These are phyloP conservation scores for Hanseniaspora taiwanica DNA, from an alignment of 805 yeast genomes.

Conservation along the genomic window DNA sequence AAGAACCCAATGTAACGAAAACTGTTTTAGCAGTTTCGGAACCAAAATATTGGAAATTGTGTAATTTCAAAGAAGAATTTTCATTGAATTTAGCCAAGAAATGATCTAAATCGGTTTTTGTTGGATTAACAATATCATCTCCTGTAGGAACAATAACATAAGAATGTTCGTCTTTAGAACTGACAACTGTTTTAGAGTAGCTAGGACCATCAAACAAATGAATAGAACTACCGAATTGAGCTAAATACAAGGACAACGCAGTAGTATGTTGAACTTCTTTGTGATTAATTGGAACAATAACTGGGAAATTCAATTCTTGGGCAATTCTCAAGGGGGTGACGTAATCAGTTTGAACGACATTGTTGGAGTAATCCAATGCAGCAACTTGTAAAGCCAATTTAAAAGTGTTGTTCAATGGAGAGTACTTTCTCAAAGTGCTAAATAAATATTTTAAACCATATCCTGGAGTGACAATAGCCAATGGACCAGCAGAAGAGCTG, in stretches of 20 bases:
- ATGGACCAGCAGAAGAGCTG: slow-evolving; percentile 27
- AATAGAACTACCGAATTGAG: slow-evolving; percentile 42
- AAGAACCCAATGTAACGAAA: slow-evolving; percentile 71
- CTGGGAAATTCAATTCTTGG: slow-evolving; percentile 47
- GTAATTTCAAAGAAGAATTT: slow-evolving; percentile 13
- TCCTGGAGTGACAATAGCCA: slow-evolving; percentile 46
- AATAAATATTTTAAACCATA: slow-evolving; percentile 58
- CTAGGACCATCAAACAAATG: slow-evolving; percentile 74
- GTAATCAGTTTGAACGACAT: slow-evolving; percentile 50
- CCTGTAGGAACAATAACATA: slow-evolving; percentile 6
- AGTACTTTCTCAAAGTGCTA: slow-evolving; percentile 35
- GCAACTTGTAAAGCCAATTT: slow-evolving; percentile 65
- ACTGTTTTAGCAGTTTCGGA: slow-evolving; percentile 48
- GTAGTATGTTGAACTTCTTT: slow-evolving; percentile 58
- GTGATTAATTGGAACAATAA: slow-evolving; percentile 50
- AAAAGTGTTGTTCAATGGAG: slow-evolving; percentile 18
- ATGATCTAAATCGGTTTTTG: slow-evolving; percentile 13
- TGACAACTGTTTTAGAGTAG: background rate
- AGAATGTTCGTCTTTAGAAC: background rate
- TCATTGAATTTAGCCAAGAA: slow-evolving; percentile 19
- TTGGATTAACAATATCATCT: slow-evolving; percentile 3
- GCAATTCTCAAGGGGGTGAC: slow-evolving; percentile 49
- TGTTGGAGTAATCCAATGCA: slow-evolving; percentile 54
- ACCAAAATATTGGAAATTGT: slow-evolving; percentile 45
- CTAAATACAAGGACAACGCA: slow-evolving; percentile 48